Evolutionary conservation across 768 basidiomycete genomes (phyloP), one percentile per base, ranked within the genome.

Genomic region (Butyriboletus loyo): DNA sequence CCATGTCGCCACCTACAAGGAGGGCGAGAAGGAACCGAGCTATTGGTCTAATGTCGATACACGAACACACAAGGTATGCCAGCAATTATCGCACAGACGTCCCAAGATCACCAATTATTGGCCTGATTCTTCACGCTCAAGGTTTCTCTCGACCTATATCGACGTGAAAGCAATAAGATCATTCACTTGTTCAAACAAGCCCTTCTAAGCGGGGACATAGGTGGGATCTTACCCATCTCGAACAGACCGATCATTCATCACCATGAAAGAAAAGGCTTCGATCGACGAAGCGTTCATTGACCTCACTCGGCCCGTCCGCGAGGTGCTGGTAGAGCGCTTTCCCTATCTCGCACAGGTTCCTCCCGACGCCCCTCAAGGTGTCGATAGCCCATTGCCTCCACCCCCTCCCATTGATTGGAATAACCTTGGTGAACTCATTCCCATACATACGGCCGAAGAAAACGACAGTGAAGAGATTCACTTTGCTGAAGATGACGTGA

Each of bases 251-350:
- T 56, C 24, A 32, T 39, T 52, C 32, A 46, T 49, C 37, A 35
- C 10, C 25, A 35, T 38, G 28, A 43, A 66, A 94, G 96, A 99
- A 72, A 97, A 95, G 67, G 97, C 97, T 22, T 96, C 92, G 0
- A 97, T 98, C 32, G 97, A 98, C 63, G 97, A 99, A 65, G 93
- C 92, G 0, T 99, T 95, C 69, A 83, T 98, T 51, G 96, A 98
- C 68, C 81, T 98, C 50, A 90, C 93, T 4, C 77, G 77, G 9
- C 86, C 87, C 31, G 84, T 92, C n/a, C 84, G 90, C 34, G 81
- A 86, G 51, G 73, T 80, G 40, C 70, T 99, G 2, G 73, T 98
- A 3, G 77, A 81, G 44, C 75, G 83, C 37, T 92, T 87, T 63
- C 90, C 95, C 0, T 77, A 91, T 65, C 82, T 99, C 24, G 78